Evolutionary conservation across 345 rosid species (phyloP).

Genomic region (Brassica rapa): DNA sequence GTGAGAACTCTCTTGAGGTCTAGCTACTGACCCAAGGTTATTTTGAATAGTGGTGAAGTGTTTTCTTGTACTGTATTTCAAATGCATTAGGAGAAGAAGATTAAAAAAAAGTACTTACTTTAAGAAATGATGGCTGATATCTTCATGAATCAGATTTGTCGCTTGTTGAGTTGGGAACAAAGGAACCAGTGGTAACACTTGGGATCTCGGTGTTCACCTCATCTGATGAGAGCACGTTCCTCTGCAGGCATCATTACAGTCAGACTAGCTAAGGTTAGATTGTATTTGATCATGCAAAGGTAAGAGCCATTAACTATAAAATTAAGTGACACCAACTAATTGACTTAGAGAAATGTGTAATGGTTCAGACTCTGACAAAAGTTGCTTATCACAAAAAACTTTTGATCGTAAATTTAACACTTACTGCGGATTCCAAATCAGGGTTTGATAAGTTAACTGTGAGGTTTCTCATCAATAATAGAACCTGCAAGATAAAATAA

Average conservation of each 20-base stretch:
- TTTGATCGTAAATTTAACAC: conserved; percentile 40
- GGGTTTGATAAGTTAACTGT: conserved; percentile 82
- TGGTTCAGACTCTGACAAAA: conserved; percentile 1
- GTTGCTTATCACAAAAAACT: neutral
- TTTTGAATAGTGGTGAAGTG: neutral
- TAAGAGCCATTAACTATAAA: neutral
- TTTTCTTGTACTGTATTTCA: neutral
- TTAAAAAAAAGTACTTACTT: conserved; percentile 14
- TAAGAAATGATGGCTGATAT: conserved; percentile 2
- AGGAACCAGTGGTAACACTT: conserved; percentile 41
- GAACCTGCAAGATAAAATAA: conserved; percentile 56
- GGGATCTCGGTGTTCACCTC: conserved; percentile 43
- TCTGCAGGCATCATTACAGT: conserved; percentile 50
- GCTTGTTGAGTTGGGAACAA: conserved; percentile 45
- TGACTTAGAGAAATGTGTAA: neutral
- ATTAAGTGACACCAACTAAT: neutral
- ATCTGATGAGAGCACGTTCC: conserved; percentile 50
- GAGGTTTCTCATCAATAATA: conserved; percentile 88
- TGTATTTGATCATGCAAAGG: conserved; percentile 8
- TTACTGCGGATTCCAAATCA: conserved; percentile 83
- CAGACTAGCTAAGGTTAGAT: conserved; percentile 43
- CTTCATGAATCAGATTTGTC: conserved; percentile 46
- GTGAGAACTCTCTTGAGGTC: neutral
- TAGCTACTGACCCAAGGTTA: neutral
- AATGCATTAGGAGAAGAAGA: neutral